These are phyloP conservation scores for Madurella mycetomatis DNA, from an alignment of 2,329 filamentous ascomycete genomes.

Conservation along the genomic window DNA sequence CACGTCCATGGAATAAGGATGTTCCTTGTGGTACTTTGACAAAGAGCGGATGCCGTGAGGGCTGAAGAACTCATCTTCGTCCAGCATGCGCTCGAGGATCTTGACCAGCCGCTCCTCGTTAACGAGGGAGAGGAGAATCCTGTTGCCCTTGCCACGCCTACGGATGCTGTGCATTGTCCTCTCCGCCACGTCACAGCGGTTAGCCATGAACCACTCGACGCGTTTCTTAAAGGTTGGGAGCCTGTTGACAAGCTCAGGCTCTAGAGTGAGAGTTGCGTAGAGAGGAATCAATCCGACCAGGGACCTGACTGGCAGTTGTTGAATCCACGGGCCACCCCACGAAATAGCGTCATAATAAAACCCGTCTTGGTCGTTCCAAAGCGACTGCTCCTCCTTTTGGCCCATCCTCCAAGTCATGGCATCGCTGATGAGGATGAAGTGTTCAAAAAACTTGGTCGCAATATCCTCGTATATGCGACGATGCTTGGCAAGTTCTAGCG, in stretches of 20 bases:
- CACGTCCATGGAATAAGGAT: conserved; percentile 93
- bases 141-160: conserved; percentile 83
- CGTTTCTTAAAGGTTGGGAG: conserved; percentile 91
- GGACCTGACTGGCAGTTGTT: conserved; percentile 87
- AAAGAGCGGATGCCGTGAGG: conserved; percentile 87
- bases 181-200: conserved; percentile 80
- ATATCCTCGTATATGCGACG: conserved; percentile 94
- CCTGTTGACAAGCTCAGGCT: conserved; percentile 88
- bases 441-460: conserved; percentile 97
- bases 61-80: conserved; percentile 89
- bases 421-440: conserved; percentile 96
- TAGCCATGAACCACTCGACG: conserved; percentile 89
- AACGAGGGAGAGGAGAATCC: conserved; percentile 82
- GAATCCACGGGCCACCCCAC: conserved; percentile 88
- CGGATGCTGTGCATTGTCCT: conserved; percentile 92
- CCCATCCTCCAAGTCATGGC: conserved; percentile 84
- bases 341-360: conserved; percentile 99
- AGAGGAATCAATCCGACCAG: conserved; percentile 91
- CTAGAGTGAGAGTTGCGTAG: conserved; percentile 85
- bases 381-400: conserved; percentile 67
- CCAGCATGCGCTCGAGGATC: conserved; percentile 87
- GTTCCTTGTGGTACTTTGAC: conserved; percentile 83
- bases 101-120: conserved; percentile 88
- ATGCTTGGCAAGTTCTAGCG: conserved; percentile 90
- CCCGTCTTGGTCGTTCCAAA: conserved; percentile 95